Base-by-base conservation (phyloP, 306 rosid genomes). In the Abrus precatorius region DNA sequence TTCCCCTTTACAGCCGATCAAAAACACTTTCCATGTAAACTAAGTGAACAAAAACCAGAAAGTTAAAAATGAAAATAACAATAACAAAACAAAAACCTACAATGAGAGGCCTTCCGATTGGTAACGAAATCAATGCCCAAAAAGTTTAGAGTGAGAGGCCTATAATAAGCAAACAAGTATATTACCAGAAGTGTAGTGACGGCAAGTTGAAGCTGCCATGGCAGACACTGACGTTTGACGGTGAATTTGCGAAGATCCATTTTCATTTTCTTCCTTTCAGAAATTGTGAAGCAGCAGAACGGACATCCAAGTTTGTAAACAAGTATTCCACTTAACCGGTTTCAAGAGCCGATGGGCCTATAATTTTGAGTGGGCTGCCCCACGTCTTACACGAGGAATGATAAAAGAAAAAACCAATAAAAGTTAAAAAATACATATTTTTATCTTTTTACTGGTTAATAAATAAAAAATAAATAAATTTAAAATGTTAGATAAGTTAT, bases 211-310 rank as follows among this genome's bases (percentile, higher is more conserved):
- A 78, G 83, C 66, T 45, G 74, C 83, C 76, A 72, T 8, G 56
- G 57, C 49, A 10, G 10, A 74, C 47, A 13, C 13, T 45, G 77
- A 55, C 49, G 44, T 41, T 74, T 67, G 36, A 50, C 69, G 34
- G 53, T 44, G 82, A 82, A 82, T 62, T 61, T 70, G 82, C 54
- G 47, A 71, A 70, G 78, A 45, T n/a, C 65, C 86, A 83, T 83
- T 72, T 72, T 3, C 48, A 43, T 7, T 44, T 12, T 10, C 41
- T 76, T 57, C 36, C 61, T 30, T 72, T 70, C 76, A 11, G 50
- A 63, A 49, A 80, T 29, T 40, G 10, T 4, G 33, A 61, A 6
- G 34, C 33, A 29, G 29, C 29, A 40, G 32, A 40, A 6, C 50
- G 61, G 48, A 6, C 29, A 11, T 48, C 47, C 4, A 32, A 10